Conservation (phyloP, 345 rosid genomes). For the Brassica rapa region DNA sequence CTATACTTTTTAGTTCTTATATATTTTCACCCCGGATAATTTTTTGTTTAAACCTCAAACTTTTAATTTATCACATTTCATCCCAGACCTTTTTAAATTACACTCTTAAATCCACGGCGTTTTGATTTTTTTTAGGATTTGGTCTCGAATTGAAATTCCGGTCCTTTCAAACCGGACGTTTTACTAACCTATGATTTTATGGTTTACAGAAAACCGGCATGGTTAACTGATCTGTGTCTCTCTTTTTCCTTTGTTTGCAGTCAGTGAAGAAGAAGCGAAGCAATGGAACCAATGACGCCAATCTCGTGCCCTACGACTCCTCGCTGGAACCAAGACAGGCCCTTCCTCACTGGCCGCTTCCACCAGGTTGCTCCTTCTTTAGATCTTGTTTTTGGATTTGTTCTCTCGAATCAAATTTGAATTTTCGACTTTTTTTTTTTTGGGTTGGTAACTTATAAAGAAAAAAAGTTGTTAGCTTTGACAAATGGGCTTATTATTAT, state of each 20-base stretch:
- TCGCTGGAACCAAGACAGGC: constrained; percentile 89
- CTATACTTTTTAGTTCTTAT: too few relatives aligned
- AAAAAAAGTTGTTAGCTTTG: background rate
- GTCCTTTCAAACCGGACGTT: constrained; percentile 20
- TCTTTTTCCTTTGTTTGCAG: background rate
- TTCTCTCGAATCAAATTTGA: background rate
- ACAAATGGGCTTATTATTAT: background rate
- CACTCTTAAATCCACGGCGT: too few relatives aligned
- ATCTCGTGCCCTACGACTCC: constrained; percentile 71
- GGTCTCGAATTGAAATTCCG: constrained; percentile 2
- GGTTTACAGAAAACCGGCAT: constrained; percentile 22
- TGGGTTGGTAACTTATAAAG: background rate
- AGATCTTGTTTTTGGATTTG: background rate
- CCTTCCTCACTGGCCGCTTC: constrained; percentile 90
- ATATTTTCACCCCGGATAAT: background rate
- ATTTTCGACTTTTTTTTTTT: constrained; percentile 12
- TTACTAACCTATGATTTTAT: background rate
- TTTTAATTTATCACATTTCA: too few relatives aligned
- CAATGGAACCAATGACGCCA: constrained; percentile 32
- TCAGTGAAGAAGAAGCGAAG: background rate
- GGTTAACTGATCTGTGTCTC: background rate
- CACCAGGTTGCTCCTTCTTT: constrained; percentile 54
- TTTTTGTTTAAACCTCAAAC: background rate
- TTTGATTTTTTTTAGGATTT: background rate
- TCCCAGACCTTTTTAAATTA: too few relatives aligned